A percentile compares a stretch with the other conserved stretches of the same genome.
phyloP scores from a whole-genome alignment of 2,329 filamentous ascomycete genomes.

The Chaetoscypha palmicola region DNA sequence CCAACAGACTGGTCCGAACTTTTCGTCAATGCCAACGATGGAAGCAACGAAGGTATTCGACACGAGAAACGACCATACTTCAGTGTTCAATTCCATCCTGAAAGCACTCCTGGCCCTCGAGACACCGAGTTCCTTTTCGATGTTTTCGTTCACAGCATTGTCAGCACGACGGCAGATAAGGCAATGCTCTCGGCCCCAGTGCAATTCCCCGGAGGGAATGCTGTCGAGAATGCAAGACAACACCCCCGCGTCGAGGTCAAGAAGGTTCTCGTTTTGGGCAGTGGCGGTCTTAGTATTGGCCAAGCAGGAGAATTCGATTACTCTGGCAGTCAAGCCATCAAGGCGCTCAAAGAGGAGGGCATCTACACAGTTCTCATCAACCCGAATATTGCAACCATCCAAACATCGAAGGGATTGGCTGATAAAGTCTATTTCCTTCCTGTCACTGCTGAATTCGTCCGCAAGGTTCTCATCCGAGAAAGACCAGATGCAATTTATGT shows the following conservation, averaged over 20 bases:
- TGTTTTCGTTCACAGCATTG: constrained; percentile 85
- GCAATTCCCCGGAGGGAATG: constrained; percentile 77
- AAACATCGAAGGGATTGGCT: constrained; percentile 93
- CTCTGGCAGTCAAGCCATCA: constrained; percentile 96
- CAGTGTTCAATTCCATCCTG: constrained; percentile 98
- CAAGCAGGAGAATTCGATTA: constrained; percentile 99
- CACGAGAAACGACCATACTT: constrained; percentile 83
- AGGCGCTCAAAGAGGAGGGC: constrained; percentile 93
- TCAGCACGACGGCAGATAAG: constrained; percentile 60
- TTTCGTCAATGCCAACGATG: constrained; percentile 97
- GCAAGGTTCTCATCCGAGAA: constrained; percentile 94
- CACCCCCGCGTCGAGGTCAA: constrained; percentile 79
- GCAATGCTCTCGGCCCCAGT: constrained; percentile 66
- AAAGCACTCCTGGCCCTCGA: constrained; percentile 88
- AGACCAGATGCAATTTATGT: constrained; percentile 94
- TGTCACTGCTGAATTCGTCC: constrained; percentile 93
- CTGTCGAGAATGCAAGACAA: constrained; percentile 68
- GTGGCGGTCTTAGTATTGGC: constrained; percentile 91
- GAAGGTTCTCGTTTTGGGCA: constrained; percentile 91
- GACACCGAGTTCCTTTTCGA: constrained; percentile 97
- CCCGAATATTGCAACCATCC: constrained; percentile 97
- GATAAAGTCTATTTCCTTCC: constrained; percentile 99
- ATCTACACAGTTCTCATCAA: constrained; percentile 99
- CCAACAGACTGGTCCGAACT: constrained; percentile 81
- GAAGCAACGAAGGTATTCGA: constrained; percentile 95